Evolutionary conservation across 768 basidiomycete species (phyloP).

Genomic region (Baorangia bicolor): DNA sequence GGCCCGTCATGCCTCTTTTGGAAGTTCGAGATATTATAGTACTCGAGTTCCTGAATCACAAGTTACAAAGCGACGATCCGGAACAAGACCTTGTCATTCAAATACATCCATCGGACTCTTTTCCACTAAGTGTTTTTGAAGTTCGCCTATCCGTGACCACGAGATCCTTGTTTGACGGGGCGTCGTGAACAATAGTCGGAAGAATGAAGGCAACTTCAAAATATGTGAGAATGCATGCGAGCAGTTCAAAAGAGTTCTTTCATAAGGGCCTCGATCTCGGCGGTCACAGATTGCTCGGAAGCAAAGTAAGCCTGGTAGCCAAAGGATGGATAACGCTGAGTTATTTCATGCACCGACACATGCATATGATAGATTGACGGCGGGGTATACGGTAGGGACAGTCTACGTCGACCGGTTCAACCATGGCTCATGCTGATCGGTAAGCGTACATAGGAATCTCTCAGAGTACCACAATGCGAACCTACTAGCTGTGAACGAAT

Average conservation of each 20-base stretch:
- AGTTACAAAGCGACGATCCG: too few species aligned
- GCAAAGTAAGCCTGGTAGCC: slow-evolving; percentile 72
- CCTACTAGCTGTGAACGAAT: too few species aligned
- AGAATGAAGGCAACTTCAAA: too few species aligned
- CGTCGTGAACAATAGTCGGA: slow-evolving; percentile 9
- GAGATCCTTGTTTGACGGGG: not conserved
- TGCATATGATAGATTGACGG: too few species aligned
- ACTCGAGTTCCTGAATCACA: too few species aligned
- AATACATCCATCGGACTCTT: slow-evolving; percentile 10
- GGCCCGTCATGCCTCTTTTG: too few species aligned
- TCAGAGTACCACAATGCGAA: too few species aligned
- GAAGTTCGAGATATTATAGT: slow-evolving; percentile 49
- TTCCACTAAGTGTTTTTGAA: too few species aligned
- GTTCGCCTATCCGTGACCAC: too few species aligned
- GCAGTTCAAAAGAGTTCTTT: not conserved
- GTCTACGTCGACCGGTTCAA: slow-evolving; percentile 34
- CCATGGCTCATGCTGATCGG: not conserved
- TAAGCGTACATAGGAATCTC: slow-evolving; percentile 53
- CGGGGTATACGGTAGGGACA: too few species aligned
- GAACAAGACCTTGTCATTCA: slow-evolving; percentile 13
- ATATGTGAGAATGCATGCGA: too few species aligned
- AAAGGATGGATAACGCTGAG: too few species aligned
- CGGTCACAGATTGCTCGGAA: slow-evolving; percentile 45
- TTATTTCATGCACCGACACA: slow-evolving; percentile 50
- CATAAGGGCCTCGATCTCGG: slow-evolving; percentile 59